Conservation (phyloP, 306 rosid species). For the Pterocarpus macrocarpus region DNA sequence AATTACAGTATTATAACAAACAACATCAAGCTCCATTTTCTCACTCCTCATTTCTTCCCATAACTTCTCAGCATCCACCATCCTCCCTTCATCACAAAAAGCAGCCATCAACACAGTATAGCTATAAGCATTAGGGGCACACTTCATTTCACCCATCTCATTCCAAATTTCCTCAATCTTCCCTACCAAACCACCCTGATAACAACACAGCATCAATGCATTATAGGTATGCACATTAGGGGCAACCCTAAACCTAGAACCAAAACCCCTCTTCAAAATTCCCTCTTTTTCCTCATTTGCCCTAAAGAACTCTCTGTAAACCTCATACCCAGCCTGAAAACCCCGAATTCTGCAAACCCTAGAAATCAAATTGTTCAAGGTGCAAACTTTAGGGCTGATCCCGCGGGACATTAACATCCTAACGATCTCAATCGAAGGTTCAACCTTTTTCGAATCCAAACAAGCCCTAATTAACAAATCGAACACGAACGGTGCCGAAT, state of each 20-base stretch:
- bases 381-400: conserved; percentile 64
- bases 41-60: conserved; percentile 71
- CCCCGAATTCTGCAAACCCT: conserved; percentile 58
- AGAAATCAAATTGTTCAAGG: conserved; percentile 74
- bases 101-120: conserved; percentile 69
- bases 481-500: conserved; percentile 84
- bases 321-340: conserved; percentile 57
- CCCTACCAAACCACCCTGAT: conserved; percentile 62
- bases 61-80: conserved; percentile 62
- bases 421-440: conserved; percentile 59
- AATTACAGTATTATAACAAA: conserved; percentile 77
- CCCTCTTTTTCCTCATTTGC: conserved; percentile 46
- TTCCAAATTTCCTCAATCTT: conserved; percentile 70
- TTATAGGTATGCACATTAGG: conserved; percentile 78
- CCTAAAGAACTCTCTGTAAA: conserved; percentile 69
- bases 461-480: conserved; percentile 75
- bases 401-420: conserved; percentile 74
- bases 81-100: conserved; percentile 65
- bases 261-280: conserved; percentile 49
- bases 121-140: conserved; percentile 67
- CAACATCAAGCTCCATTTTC: conserved; percentile 65
- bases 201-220: conserved; percentile 69
- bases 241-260: conserved; percentile 47
- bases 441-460: conserved; percentile 63
- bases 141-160: conserved; percentile 54